Base-by-base conservation (phyloP, 2,329 filamentous ascomycete genomes). In the Chaetomiaceae sp. region DNA sequence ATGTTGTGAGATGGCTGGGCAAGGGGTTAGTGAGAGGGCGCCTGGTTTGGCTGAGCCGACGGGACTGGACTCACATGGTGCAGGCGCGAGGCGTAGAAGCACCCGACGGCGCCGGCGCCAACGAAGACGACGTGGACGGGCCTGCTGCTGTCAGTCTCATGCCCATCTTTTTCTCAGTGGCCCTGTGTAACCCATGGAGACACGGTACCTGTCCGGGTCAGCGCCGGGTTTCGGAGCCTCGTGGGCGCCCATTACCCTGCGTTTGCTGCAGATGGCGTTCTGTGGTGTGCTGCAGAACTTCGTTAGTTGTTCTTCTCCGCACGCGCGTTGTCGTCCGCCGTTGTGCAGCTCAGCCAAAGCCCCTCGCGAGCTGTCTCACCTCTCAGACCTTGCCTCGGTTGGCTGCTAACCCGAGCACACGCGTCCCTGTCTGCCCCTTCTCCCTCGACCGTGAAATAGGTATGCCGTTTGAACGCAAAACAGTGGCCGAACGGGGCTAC, bases 71-170 rank as follows among this genome's bases (percentile, higher is more conserved):
- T 58, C 65, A 78, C 76, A 55, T 77, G 70, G 55, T 84, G 80
- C 14, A 86, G 71, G 18, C 83, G 72, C 6, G 82, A 84, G 38
- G 80, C 83, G 58, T 86, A 86, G 68, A 86, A 86, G 45, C 81
- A 83, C 45, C 83, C 83, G 34, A 87, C 81, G 50, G 83, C 83
- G 54, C 83, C 83, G 18, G 82, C 83, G 60, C 83, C 83, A 48
- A 86, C 76, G 55, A 86, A 81, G 47, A 86, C 72, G 46, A 85
- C 68, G 53, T 81, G 73, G 20, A 74, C 67, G n/a, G 71, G 65
- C 53, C 69, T 74, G 49, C 32, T 12, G 26, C 9, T 14, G 35
- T 51, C 43, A 51, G 42, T 38, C 27, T 24, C 6, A 24, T 24
- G 22, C 22, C 9, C 22, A 24, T 24, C 14, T 27, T 12, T 4